Conservation (phyloP, 176 grass and related monocot genomes). For the Dactylis glomerata region DNA sequence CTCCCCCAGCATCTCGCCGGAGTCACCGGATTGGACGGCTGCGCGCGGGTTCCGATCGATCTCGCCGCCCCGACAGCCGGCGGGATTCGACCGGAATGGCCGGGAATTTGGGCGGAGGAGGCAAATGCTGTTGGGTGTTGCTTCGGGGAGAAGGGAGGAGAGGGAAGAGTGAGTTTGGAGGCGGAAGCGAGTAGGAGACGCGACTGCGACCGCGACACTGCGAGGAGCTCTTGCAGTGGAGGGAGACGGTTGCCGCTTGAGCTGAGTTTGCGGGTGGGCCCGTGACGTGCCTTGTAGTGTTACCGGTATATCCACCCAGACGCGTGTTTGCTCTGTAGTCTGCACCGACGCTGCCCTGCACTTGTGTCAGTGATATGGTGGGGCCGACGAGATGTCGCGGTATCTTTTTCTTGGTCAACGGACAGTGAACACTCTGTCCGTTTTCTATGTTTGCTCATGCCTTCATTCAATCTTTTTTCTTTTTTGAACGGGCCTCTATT, state of each 20-base stretch:
- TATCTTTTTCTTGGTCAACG: neutral
- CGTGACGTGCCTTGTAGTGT: neutral
- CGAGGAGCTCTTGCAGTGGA: neutral
- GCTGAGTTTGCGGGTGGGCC: neutral
- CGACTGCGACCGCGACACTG: conserved; percentile 1
- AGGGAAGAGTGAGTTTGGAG: neutral
- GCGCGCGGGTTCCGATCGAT: neutral
- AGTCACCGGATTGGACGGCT: neutral
- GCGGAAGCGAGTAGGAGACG: neutral
- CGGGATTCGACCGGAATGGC: too few species aligned
- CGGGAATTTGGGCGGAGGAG: neutral
- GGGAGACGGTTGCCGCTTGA: too few species aligned
- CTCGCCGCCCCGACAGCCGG: neutral
- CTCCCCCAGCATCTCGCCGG: conserved; percentile 17
- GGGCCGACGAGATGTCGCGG: neutral
- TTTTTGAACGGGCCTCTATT: too few species aligned
- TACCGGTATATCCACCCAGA: neutral
- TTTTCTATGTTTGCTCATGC: neutral
- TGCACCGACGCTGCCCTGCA: neutral
- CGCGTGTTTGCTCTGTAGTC: neutral
- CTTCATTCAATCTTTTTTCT: too few species aligned
- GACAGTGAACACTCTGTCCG: neutral
- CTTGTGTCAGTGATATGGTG: neutral
- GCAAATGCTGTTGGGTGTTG: neutral
- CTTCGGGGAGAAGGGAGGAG: neutral